Evolutionary conservation across 805 yeast species (phyloP), one percentile per base, ranked within the genome.

Genomic region (Monosporozyma yasuniensis): DNA sequence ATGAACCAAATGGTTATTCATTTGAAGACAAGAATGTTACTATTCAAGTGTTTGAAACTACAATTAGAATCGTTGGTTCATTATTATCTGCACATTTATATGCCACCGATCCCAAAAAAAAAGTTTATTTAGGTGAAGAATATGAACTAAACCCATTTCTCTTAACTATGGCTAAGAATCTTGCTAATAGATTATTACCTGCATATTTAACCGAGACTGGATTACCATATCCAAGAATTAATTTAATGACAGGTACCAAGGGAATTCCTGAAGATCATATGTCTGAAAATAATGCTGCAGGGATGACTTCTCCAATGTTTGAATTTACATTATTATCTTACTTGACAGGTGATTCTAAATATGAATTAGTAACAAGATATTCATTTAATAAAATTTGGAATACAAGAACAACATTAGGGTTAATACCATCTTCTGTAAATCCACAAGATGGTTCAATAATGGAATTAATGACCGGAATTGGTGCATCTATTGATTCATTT

Each of bases 401-500:
- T 4, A 70, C 80, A 2, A 70, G 90, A 52, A 76, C 85, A 49
- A 57, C 65, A 1, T 61, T 85, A 12, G 80, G 85, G 55, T 69
- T 91, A 27, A 58, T 91, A 12, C 95, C 96, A 2, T 84, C 85
- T 87, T 75, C 90, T 0, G 70, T 89, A 4, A 81, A 83, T 52
- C 83, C 90, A 0, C 58, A 71, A 1, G 66, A 72, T 0, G 79
- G 80, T 34, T 60, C 63, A 37, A 81, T 87, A 79, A 66, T 72
- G 39, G 83, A 83, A 50, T 63, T 74, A 0, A 66, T 80, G 39
- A 79, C 93, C 0, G 96, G 96, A 0, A 74, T 86, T 9, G 97
- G 98, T 2, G 97, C 97, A 0, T 84, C 95, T 2, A 78, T 87
- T 14, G 98, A 90, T 65, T 87, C 96, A 0, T 87, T 87, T 60